Percentiles rank a stretch among this genome's conserved stretches.
Evolutionary conservation across 2,329 filamentous ascomycete species (phyloP).

Genomic region (Colletotrichum viniferum): DNA sequence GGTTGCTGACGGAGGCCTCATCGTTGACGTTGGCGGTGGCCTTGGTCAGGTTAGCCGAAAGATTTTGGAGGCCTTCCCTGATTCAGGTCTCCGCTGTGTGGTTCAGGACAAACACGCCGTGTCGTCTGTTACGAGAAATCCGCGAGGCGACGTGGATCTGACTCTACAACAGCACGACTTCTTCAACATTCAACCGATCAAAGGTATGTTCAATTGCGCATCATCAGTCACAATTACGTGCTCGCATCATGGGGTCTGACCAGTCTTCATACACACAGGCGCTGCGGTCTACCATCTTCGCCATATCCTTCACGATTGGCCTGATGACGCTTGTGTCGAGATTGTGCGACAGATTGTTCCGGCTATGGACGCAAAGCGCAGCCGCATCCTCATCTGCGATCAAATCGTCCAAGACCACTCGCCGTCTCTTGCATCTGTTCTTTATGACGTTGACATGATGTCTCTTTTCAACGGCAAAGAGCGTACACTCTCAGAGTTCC

Average conservation of each 20-base stretch:
- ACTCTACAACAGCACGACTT: background rate
- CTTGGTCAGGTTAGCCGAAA: background rate
- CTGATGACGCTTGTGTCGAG: background rate
- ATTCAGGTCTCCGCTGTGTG: background rate
- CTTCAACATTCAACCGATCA: background rate
- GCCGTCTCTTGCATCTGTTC: background rate
- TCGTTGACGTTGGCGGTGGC: background rate
- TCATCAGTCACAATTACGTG: accelerated
- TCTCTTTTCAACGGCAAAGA: background rate
- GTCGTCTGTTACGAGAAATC: background rate
- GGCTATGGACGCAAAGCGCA: background rate
- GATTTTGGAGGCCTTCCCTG: background rate
- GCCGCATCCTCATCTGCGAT: background rate
- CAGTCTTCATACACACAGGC: accelerated
- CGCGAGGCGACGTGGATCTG: accelerated
- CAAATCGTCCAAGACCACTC: background rate
- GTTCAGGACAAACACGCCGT: background rate
- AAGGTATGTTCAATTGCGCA: background rate
- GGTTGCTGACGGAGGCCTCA: background rate
- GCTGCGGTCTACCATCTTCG: background rate
- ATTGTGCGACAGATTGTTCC: background rate
- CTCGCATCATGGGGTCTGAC: accelerated
- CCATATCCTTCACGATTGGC: background rate
- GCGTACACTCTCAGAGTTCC: background rate
- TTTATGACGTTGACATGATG: background rate